A percentile compares a stretch with the other conserved stretches of the same genome.
Evolutionary conservation across 2,329 filamentous ascomycete species (phyloP).

Genomic region (Daldinia eschscholtzii): DNA sequence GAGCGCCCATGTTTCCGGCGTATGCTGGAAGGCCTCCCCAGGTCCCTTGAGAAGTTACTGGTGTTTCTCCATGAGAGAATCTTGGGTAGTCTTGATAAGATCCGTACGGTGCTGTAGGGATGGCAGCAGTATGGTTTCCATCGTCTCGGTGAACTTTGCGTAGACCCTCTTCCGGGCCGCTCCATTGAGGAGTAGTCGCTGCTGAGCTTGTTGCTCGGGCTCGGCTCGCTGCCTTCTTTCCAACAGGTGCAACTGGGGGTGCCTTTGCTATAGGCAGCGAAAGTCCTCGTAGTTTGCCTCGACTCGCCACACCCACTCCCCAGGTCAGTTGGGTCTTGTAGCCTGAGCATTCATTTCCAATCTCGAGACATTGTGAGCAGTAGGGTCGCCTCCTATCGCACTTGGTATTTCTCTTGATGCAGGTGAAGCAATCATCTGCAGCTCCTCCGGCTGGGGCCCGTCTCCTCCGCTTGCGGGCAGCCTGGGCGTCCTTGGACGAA

Average conservation of each 20-base stretch:
- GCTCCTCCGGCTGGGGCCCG: constrained; percentile 90
- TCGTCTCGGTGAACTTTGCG: constrained; percentile 53
- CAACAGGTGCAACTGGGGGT: constrained; percentile 64
- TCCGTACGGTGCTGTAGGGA: constrained; percentile 54
- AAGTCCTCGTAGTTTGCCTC: constrained; percentile 91
- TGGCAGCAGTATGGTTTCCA: constrained; percentile 57
- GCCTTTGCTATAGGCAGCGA: constrained; percentile 78
- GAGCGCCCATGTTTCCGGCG: constrained; percentile 55
- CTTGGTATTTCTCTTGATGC: constrained; percentile 83
- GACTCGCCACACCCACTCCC: constrained; percentile 94
- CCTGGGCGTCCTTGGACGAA: constrained; percentile 64
- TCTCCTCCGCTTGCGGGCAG: constrained; percentile 80
- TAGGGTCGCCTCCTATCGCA: constrained; percentile 95
- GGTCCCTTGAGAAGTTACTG: constrained; percentile 57
- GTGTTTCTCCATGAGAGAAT: constrained; percentile 62
- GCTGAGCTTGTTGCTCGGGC: constrained; percentile 62
- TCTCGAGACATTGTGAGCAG: constrained; percentile 92
- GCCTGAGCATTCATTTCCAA: constrained; percentile 92
- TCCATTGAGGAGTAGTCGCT: constrained; percentile 57
- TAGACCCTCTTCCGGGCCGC: constrained; percentile 54
- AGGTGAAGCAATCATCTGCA: constrained; percentile 94
- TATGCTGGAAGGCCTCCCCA: constrained; percentile 64
- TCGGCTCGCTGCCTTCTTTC: constrained; percentile 63
- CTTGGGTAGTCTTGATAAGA: constrained; percentile 64
- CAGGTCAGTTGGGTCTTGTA: constrained; percentile 98